Evolutionary conservation across 140 eudicot genomes (phyloP).

Genomic region (Bidens hawaiensis): DNA sequence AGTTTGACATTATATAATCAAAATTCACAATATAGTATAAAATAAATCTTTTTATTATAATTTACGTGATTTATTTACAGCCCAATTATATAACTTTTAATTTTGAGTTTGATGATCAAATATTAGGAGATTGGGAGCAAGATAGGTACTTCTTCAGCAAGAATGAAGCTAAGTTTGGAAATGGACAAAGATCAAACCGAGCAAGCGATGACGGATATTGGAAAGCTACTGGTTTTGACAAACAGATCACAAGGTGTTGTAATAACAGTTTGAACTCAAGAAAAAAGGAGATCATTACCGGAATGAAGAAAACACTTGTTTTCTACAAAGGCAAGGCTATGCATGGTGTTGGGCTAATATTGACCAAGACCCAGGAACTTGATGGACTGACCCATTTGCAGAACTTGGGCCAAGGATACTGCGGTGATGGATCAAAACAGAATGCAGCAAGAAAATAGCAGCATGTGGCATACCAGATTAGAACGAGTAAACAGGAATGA

Average conservation of each 20-base stretch:
- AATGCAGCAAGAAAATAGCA: too few species aligned
- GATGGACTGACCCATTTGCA: too few species aligned
- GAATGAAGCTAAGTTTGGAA: slow-evolving; percentile 39
- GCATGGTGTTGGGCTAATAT: too few species aligned
- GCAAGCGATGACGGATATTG: slow-evolving; percentile 50
- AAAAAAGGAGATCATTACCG: slow-evolving; percentile 37
- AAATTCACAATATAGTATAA: too few species aligned
- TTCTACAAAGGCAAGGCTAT: slow-evolving; percentile 42
- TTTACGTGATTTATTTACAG: too few species aligned
- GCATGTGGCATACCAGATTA: too few species aligned
- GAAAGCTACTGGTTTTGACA: slow-evolving; percentile 52
- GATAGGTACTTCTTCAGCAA: slow-evolving; percentile 63
- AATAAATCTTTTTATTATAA: too few species aligned
- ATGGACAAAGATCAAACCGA: slow-evolving; percentile 33
- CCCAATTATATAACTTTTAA: background rate
- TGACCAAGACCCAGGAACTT: too few species aligned
- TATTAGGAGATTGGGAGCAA: slow-evolving; percentile 62
- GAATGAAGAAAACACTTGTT: slow-evolving; percentile 65
- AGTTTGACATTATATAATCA: background rate
- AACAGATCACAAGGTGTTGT: slow-evolving; percentile 37
- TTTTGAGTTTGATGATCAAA: background rate
- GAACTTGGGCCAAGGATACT: too few species aligned
- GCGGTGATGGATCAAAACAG: too few species aligned
- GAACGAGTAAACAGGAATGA: too few species aligned
- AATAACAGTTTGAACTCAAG: slow-evolving; percentile 11